Percentiles rank a stretch among this genome's conserved stretches.
Evolutionary conservation across 352 stramenopile genomes (phyloP).

Genomic region (Phytophthora gonapodyides): DNA sequence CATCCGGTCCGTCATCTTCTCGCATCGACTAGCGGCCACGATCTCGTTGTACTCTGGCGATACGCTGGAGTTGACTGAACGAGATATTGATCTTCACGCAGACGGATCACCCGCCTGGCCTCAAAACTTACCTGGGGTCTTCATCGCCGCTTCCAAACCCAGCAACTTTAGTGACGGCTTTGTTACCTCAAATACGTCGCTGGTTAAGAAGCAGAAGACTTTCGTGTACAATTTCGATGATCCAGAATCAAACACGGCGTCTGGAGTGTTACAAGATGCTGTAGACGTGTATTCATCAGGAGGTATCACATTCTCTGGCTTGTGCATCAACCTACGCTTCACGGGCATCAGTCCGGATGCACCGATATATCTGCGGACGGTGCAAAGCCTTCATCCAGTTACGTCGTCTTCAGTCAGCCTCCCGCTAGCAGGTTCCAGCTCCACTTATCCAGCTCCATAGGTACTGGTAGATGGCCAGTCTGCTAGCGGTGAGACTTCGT

Average conservation of each 20-base stretch:
- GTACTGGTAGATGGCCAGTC: constrained; percentile 7
- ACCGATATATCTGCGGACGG: constrained; percentile 22
- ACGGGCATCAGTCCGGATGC: background rate
- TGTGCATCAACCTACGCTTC: constrained; percentile 21
- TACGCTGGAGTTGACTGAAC: constrained; percentile 21
- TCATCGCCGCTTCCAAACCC: background rate
- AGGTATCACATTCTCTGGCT: background rate
- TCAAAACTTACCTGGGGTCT: constrained; percentile 13
- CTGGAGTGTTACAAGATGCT: constrained; percentile 2
- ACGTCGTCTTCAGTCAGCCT: constrained; percentile 10
- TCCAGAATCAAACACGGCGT: constrained; percentile 3
- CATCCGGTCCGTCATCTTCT: constrained; percentile 27
- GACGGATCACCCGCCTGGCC: constrained; percentile 27
- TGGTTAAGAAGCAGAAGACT: background rate
- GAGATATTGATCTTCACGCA: constrained; percentile 18
- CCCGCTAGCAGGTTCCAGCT: background rate
- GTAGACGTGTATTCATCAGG: constrained; percentile 1
- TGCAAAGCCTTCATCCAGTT: constrained; percentile 9
- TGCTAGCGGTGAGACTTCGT: constrained; percentile 2
- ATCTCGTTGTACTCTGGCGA: constrained; percentile 18
- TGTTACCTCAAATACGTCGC: background rate
- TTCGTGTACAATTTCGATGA: constrained; percentile 17
- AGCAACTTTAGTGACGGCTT: constrained; percentile 16
- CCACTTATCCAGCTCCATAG: constrained; percentile 20
- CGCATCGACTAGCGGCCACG: constrained; percentile 13